Base-by-base conservation (phyloP, 805 yeast species). In the Wickerhamomyces pijperi region DNA sequence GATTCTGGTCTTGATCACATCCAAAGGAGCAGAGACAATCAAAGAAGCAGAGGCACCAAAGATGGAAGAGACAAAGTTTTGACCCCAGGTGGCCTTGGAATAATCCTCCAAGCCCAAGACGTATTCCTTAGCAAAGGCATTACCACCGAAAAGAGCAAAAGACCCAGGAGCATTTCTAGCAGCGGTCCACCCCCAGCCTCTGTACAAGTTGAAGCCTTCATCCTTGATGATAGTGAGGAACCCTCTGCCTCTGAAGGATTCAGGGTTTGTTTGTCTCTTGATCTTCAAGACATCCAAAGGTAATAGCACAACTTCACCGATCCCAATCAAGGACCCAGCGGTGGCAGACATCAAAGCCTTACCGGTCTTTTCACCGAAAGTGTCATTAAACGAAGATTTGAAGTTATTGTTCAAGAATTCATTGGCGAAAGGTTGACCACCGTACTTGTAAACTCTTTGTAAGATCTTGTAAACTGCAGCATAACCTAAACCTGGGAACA, bases 181-280 rank as follows among this genome's bases (percentile, higher is more conserved):
- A 51, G 94, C 94, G 43, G 99, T 92, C 99, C 99, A 92, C 42
- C 97, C 97, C 95, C 97, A 88, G 49, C 99, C 99, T 60, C 96
- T 74, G 68, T 92, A 92, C 51, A 92, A 70, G 19, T 92, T 86
- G 43, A 86, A 72, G 16, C 98, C 97, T 66, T 92, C 98, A 58
- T 92, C 98, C 40, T 69, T 56, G 44, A 92, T 59, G 55, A 92
- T 85, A 63, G 74, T 82, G 49, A 88, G 44, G 66, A 92, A 88
- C 11, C 98, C 97, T 69, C 98, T 83, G 52, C 99, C 99, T 64
- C 79, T 82, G 76, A 92, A 92, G n/a, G 97, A 69, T 64, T 90
- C 98, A n/a, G 99, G 99, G 70, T 92, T 92, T 40, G 99, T 92
- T 72, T 92, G 99, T 69, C 97, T 88, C 70, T 92, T 92, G 65